A percentile compares a stretch with the other conserved stretches of the same genome.
These are phyloP conservation scores for Neofusicoccum parvum DNA, from an alignment of 2,329 filamentous ascomycete species.

Conservation along the genomic window DNA sequence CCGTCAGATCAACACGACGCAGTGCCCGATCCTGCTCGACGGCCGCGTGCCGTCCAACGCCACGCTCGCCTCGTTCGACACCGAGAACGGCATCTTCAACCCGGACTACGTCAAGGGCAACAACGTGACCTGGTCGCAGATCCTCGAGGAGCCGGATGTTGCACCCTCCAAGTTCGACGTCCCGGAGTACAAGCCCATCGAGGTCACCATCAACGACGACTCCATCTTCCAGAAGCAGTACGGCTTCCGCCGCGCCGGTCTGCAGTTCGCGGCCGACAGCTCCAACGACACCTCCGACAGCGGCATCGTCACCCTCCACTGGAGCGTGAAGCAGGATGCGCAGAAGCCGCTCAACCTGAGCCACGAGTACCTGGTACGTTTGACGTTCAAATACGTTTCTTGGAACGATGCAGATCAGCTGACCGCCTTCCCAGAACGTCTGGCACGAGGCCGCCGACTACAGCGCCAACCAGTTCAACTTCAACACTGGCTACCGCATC, in stretches of 20 bases:
- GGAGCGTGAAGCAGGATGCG: constrained; percentile 58
- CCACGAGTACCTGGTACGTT: constrained; percentile 62
- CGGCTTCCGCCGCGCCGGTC: constrained; percentile 63
- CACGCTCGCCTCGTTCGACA: constrained; percentile 29
- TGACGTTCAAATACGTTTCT: constrained; percentile 26
- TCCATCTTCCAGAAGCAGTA: constrained; percentile 63
- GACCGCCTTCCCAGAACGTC: constrained; percentile 31
- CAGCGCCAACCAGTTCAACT: constrained; percentile 45
- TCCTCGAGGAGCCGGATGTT: constrained; percentile 52
- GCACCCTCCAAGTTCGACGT: constrained; percentile 51
- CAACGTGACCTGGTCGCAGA: constrained; percentile 54
- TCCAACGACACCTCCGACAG: constrained; percentile 55
- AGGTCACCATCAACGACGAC: constrained; percentile 59
- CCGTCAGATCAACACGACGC: constrained; percentile 20
- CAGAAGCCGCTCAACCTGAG: constrained; percentile 58
- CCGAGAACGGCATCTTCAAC: constrained; percentile 44
- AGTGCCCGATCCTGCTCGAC: constrained; percentile 36
- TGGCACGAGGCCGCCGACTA: constrained; percentile 45
- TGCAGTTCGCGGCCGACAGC: constrained; percentile 55
- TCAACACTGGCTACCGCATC: constrained; percentile 59
- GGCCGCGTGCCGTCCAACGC: constrained; percentile 30
- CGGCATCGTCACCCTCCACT: constrained; percentile 65
- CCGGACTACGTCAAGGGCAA: constrained; percentile 57
- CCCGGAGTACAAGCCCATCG: constrained; percentile 47
- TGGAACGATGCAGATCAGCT: background rate